Evolutionary conservation across 129 eudicot species (phyloP).

Genomic region (Ambrosia artemisiifolia): DNA sequence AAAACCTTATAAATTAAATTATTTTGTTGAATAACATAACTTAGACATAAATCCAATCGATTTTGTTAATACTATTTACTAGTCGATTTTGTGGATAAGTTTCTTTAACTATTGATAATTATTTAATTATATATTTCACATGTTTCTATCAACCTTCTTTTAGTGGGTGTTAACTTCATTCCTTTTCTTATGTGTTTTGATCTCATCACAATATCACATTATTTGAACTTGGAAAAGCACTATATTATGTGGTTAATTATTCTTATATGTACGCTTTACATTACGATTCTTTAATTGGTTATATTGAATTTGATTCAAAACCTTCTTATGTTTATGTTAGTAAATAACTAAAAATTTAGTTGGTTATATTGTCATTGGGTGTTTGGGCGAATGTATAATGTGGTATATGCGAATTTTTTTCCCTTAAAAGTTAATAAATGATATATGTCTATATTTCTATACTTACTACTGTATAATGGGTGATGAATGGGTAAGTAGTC

Average conservation of each 20-base stretch:
- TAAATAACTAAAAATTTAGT: not conserved
- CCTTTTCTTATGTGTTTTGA: conserved; percentile 13
- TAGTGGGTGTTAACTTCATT: conserved; percentile 25
- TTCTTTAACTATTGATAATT: not conserved
- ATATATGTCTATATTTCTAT: too few relatives aligned
- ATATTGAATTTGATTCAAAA: not conserved
- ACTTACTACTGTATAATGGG: too few relatives aligned
- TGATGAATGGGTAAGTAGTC: too few relatives aligned
- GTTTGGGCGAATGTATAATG: not conserved
- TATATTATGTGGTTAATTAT: conserved; percentile 13
- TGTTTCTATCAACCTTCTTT: conserved; percentile 19
- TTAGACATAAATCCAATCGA: not conserved
- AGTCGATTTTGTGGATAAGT: conserved; percentile 1
- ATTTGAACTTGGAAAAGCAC: conserved; percentile 23
- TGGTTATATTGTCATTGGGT: not conserved
- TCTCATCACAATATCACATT: conserved; percentile 17
- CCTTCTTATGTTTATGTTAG: too few relatives aligned
- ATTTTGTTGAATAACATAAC: not conserved
- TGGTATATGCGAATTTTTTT: not conserved
- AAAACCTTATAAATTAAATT: not conserved
- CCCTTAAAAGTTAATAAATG: not conserved
- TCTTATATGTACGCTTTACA: conserved; percentile 4
- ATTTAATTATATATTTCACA: not conserved
- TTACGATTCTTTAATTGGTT: not conserved
- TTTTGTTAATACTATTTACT: not conserved